phyloP scores from a whole-genome alignment of 805 yeast species.

The Candida orba region DNA sequence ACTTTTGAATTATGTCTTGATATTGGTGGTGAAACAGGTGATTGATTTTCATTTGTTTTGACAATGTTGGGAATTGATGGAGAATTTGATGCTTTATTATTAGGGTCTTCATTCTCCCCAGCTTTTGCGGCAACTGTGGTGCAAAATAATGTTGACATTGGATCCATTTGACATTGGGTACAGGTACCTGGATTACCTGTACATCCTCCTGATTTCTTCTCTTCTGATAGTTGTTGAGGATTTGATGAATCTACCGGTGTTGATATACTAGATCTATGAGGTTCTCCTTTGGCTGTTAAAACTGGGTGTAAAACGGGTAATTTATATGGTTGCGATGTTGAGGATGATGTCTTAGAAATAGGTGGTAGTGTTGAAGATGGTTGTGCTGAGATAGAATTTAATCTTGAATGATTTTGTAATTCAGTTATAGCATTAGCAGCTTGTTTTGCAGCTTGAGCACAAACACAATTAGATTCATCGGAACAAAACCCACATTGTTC shows the following conservation, averaged over 20 bases:
- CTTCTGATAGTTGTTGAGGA: background rate
- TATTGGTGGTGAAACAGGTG: slow-evolving; percentile 24
- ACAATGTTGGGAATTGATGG: background rate
- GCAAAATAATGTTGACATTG: slow-evolving; percentile 84
- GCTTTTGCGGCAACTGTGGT: slow-evolving; percentile 64
- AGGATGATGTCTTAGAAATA: slow-evolving; percentile 26
- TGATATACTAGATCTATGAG: slow-evolving; percentile 24
- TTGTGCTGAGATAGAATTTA: slow-evolving; percentile 21
- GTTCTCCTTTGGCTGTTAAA: slow-evolving; percentile 42
- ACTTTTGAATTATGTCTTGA: slow-evolving; percentile 22
- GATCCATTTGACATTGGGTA: slow-evolving; percentile 74
- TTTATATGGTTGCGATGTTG: slow-evolving; percentile 25
- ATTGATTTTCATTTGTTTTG: slow-evolving; percentile 11
- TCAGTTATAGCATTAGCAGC: slow-evolving; percentile 29
- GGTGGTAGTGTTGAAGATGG: slow-evolving; percentile 30
- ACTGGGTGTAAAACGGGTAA: slow-evolving; percentile 61
- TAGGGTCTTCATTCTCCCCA: slow-evolving; percentile 10
- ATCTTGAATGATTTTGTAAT: slow-evolving; percentile 19
- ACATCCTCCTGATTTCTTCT: slow-evolving; percentile 37
- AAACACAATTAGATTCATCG: slow-evolving; percentile 86
- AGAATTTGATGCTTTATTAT: background rate
- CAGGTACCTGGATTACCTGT: slow-evolving; percentile 90
- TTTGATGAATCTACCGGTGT: slow-evolving; percentile 11
- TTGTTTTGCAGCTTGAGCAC: slow-evolving; percentile 62
- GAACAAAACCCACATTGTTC: slow-evolving; percentile 93